phyloP scores from a whole-genome alignment of 768 basidiomycete species.

The Cystobasidiopsis lactophilus region DNA sequence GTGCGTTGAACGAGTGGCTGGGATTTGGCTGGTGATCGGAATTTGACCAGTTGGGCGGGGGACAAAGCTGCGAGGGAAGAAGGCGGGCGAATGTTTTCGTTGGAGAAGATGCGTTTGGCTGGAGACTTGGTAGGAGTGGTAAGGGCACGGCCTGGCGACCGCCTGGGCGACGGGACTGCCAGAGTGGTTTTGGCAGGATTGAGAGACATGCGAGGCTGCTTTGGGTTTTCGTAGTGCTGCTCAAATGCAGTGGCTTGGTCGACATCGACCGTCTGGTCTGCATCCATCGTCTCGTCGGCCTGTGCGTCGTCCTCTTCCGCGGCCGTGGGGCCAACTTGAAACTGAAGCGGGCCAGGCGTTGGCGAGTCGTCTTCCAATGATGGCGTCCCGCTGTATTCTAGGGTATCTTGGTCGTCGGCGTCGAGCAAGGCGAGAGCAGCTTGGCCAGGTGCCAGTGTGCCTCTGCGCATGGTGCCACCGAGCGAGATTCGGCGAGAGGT shows the following conservation, averaged over 20 bases:
- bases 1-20: background rate
- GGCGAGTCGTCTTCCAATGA: too few relatives aligned
- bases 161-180: too few relatives aligned
- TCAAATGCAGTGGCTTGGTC: slow-evolving; percentile 8
- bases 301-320: background rate
- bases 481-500: background rate
- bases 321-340: background rate
- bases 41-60: background rate
- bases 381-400: slow-evolving; percentile 3
- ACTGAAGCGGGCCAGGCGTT: too few relatives aligned
- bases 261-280: slow-evolving; percentile 7
- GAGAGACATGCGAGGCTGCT: too few relatives aligned
- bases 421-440: slow-evolving; percentile 9
- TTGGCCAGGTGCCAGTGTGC: slow-evolving; percentile 2
- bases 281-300: slow-evolving; percentile 4
- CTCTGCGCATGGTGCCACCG: background rate
- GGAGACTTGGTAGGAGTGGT: too few relatives aligned
- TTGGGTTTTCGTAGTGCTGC: background rate
- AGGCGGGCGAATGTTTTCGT: background rate
- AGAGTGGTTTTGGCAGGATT: background rate
- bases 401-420: slow-evolving; percentile 5
- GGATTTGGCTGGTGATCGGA: background rate
- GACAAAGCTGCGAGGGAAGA: background rate
- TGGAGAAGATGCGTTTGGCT: background rate
- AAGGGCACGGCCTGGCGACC: too few relatives aligned